A percentile compares a stretch with the other conserved stretches of the same genome.
These are phyloP conservation scores for Ogataea philodendri DNA, from an alignment of 805 yeast species.

Conservation along the genomic window DNA sequence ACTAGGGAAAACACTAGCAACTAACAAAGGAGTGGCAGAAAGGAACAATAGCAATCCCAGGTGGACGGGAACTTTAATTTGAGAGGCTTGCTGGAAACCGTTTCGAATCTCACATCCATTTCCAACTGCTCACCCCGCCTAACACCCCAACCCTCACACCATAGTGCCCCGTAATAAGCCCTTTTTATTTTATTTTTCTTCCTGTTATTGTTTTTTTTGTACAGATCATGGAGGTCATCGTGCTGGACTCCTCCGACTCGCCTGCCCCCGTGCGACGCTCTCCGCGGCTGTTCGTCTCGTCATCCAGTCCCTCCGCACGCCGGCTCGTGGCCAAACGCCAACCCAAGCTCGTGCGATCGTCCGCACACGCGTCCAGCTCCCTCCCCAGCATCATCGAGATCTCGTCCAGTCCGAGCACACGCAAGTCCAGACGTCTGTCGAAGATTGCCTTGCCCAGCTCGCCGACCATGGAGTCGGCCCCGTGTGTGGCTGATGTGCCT, in stretches of 20 bases:
- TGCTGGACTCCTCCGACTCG: conserved; percentile 9
- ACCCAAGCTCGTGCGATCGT: conserved; percentile 7
- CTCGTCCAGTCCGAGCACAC: conserved; percentile 4
- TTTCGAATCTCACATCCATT: no score
- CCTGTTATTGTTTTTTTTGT: conserved; percentile 3
- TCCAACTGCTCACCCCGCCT: conserved; percentile 1
- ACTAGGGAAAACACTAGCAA: no score
- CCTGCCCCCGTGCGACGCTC: conserved; percentile 1
- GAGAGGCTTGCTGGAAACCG: background rate
- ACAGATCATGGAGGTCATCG: conserved; percentile 9
- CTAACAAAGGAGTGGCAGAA: no score
- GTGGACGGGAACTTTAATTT: no score
- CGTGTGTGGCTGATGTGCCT: no score
- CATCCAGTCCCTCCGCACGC: conserved; percentile 3
- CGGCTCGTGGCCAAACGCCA: conserved; percentile 5
- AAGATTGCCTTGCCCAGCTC: conserved; percentile 7
- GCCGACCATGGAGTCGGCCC: conserved; percentile 4
- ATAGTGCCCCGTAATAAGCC: background rate
- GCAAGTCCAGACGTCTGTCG: background rate
- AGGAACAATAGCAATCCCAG: no score
- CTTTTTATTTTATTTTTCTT: conserved; percentile 1
- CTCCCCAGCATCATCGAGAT: conserved; percentile 13
- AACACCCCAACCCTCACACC: no score
- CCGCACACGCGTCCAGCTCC: conserved; percentile 1
- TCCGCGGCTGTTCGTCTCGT: conserved; percentile 6